phyloP scores from a whole-genome alignment of 768 basidiomycete genomes.

The Amanita muscaria region DNA sequence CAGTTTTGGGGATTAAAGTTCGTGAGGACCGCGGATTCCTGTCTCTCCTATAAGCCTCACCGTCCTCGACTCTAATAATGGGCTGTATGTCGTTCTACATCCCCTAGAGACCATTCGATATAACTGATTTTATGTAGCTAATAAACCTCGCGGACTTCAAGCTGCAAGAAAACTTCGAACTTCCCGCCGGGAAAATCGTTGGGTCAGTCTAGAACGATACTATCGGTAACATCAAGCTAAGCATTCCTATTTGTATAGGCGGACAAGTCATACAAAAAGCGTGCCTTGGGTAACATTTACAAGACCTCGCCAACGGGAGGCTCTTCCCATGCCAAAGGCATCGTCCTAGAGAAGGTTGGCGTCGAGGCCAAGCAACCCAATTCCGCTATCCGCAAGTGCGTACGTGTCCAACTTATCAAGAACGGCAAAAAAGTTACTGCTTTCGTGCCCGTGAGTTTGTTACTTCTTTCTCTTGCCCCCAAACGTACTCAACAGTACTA shows the following conservation, averaged over 20 bases:
- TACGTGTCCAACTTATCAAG: constrained; percentile 99
- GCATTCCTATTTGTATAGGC: constrained; percentile 43
- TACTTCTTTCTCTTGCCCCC: constrained; percentile 5
- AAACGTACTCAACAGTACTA: constrained; percentile 19
- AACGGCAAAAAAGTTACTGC: constrained; percentile 99
- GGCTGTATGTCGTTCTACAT: constrained; percentile 57
- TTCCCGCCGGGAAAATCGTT: constrained; percentile 91
- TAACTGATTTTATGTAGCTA: constrained; percentile 44
- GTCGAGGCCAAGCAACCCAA: constrained; percentile 99
- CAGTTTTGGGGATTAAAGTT: constrained; percentile 41
- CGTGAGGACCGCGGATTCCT: constrained; percentile 26
- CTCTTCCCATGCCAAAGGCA: constrained; percentile 99
- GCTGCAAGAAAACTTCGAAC: constrained; percentile 97
- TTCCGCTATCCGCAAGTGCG: constrained; percentile 99
- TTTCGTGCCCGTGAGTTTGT: constrained; percentile 86
- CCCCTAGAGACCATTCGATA: constrained; percentile 9
- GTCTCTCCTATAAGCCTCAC: constrained; percentile 13
- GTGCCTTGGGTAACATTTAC: constrained; percentile 98
- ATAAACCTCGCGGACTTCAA: constrained; percentile 99
- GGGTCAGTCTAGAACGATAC: constrained; percentile 41
- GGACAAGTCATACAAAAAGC: constrained; percentile 99
- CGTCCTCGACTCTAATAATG: constrained; percentile 64
- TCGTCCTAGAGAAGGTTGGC: constrained; percentile 99
- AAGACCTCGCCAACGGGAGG: constrained; percentile 99
- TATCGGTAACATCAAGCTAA: constrained; percentile 9